phyloP scores from a whole-genome alignment of 257 asterid genomes.

The Henckelia pumila region DNA sequence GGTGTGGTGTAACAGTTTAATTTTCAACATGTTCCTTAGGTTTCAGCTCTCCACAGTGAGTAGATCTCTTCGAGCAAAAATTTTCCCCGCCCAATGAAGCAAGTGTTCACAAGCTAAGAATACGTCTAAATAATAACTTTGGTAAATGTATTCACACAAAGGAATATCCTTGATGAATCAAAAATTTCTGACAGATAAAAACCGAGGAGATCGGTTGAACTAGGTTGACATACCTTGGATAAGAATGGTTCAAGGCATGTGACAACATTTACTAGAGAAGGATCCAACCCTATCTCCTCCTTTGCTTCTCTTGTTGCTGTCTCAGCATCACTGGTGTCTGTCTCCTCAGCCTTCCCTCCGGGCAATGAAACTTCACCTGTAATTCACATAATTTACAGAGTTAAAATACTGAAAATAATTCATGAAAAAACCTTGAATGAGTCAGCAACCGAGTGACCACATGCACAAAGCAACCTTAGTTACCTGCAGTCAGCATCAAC shows the following conservation, averaged over 20 bases:
- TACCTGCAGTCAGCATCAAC: neutral
- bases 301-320: slow-evolving; percentile 92
- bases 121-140: neutral
- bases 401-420: slow-evolving; percentile 2
- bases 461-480: neutral
- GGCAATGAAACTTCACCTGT: slow-evolving; percentile 94
- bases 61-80: neutral
- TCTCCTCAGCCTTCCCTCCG: slow-evolving; percentile 92
- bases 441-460: neutral
- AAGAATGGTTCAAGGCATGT: slow-evolving; percentile 91
- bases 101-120: no score
- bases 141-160: neutral
- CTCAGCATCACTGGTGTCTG: slow-evolving; percentile 66
- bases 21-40: no score
- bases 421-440: neutral
- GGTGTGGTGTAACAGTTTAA: no score
- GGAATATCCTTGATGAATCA: neutral
- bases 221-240: slow-evolving; percentile 61
- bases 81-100: neutral
- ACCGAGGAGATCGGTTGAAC: neutral
- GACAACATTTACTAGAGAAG: slow-evolving; percentile 68
- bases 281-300: slow-evolving; percentile 95
- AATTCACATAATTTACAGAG: slow-evolving; percentile 19
- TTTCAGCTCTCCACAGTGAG: no score
- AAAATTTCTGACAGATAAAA: neutral